Conservation (phyloP, 2,329 filamentous ascomycete species). For the Helicocarpus griseus region DNA sequence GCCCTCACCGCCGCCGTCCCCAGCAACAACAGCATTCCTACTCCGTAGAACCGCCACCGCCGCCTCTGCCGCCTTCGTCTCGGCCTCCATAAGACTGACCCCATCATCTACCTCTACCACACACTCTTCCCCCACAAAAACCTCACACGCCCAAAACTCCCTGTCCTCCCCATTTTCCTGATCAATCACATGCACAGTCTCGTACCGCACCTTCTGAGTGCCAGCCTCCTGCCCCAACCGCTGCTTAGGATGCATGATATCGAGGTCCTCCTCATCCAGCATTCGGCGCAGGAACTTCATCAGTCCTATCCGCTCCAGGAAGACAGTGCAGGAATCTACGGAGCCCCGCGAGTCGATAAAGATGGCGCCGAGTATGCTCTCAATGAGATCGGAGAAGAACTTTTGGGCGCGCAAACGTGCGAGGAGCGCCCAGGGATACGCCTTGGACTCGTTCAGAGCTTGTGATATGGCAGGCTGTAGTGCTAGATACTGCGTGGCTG, state of each 20-base stretch:
- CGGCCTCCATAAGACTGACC: conserved; percentile 43
- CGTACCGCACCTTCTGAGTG: conserved; percentile 46
- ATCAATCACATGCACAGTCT: conserved; percentile 11
- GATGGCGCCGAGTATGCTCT: conserved; percentile 69
- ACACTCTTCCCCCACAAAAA: conserved; percentile 40
- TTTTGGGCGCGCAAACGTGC: conserved; percentile 59
- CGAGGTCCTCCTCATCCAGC: conserved; percentile 45
- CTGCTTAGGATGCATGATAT: conserved; percentile 55
- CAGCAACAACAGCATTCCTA: not conserved
- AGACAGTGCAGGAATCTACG: conserved; percentile 46
- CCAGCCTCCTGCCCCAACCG: conserved; percentile 52
- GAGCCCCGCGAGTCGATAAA: conserved; percentile 66
- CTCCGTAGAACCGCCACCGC: conserved; percentile 33
- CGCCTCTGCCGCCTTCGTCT: conserved; percentile 46
- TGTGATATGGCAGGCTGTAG: conserved; percentile 42
- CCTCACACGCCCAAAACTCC: conserved; percentile 30
- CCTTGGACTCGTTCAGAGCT: conserved; percentile 40
- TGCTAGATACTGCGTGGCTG: conserved; percentile 37
- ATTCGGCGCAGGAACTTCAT: conserved; percentile 53
- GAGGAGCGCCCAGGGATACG: conserved; percentile 71
- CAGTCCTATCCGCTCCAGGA: conserved; percentile 58
- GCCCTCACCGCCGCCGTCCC: not conserved
- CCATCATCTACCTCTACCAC: conserved; percentile 41
- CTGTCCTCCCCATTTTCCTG: conserved; percentile 11
- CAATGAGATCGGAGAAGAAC: conserved; percentile 74